Evolutionary conservation across 2,329 filamentous ascomycete species (phyloP), one percentile per base, ranked within the genome.

Genomic region (Tolypocladium guangdongense): DNA sequence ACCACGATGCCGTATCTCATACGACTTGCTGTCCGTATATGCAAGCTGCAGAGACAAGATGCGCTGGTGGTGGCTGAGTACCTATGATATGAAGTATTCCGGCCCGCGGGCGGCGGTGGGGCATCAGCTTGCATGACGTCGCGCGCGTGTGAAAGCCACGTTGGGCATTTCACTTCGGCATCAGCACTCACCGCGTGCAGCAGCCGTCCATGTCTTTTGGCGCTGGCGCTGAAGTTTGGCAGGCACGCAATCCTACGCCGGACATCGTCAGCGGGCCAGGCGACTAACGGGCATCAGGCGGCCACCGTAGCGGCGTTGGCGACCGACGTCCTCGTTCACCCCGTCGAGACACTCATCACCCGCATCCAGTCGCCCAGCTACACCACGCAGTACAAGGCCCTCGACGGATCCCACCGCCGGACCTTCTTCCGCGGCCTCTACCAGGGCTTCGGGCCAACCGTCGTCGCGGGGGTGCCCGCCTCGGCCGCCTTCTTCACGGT

Each of bases 361-460:
- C 56, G 58, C 24, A 55, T 56, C 14, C 58, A 60, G 33, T 60
- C 58, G 12, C 54, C 54, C 2, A 20, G 22, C 18, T 60, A 60
- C 52, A 51, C 53, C 12, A 54, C 58, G 16, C 54, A 53, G 8
- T 60, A 60, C 41, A 57, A 47, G 27, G 51, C 51, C 36, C 35
- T 30, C 32, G 54, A 53, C 12, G 57, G 58, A 36, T 46, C 49
- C 0, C 49, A 59, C 16, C 51, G 52, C 24, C 54, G 50, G 18
- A 47, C 43, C 11, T 55, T 60, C 12, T 58, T 59, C 33, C 49
- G 24, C 3, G 58, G 58, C 30, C 48, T 60, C 12, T 60, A 59
- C 20, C 58, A 60, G 51, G 58, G 58, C 24, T 59, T 60, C 33
- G 58, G 58, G 8, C 57, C 58, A 7, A 59, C 58, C 1, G 41